Evolutionary conservation across 805 yeast species (phyloP), one percentile per base, ranked within the genome.

Genomic region (Yarrowia sp.): DNA sequence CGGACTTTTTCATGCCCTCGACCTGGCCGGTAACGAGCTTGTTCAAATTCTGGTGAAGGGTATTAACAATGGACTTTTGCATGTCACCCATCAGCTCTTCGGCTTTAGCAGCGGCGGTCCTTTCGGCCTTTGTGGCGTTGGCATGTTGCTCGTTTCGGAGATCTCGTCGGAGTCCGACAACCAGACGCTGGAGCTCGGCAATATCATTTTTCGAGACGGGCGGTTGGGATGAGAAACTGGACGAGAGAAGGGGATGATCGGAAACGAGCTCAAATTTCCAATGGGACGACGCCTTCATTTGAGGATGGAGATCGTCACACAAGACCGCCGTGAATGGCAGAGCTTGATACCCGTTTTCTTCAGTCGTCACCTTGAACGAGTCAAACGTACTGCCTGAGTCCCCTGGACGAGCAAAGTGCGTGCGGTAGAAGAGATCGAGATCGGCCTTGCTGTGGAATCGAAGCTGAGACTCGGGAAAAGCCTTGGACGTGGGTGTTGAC

Each of bases 131-230:
- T 19, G 35, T 16, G 2, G 59, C 56, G 8, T 36, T 50, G 22
- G 11, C 16, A 2, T 3, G 3, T n/a, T 35, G 16, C 40, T 52
- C 32, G 4, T 15, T 12, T 8, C 40, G 46, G 10, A 55, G 46
- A 19, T 55, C 61, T 15, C 63, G 36, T 56, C 63, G 36, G 26
- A 56, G 40, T 26, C 63, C 63, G 38, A 5, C 0, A 15, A 56
- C 8, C 36, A 41, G 8, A 2, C 63, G 63, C n/a, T 41, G 38
- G 10, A 41, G 32, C 32, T 26, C 32, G 32, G 32, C 32, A 26
- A 26, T 1, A 26, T 26, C 32, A 26, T 5, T 5, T 26, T 2
- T 26, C 2, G 32, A 26, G 32, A 26, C 32, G 19, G 19, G 19
- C 19, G 32, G 32, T 26, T 26, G 32, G 19, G 19, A n/a, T n/a